Evolutionary conservation across 192 early-diverging fungal species (phyloP), one percentile per base, ranked within the genome.

Genomic region (Backusella circina): DNA sequence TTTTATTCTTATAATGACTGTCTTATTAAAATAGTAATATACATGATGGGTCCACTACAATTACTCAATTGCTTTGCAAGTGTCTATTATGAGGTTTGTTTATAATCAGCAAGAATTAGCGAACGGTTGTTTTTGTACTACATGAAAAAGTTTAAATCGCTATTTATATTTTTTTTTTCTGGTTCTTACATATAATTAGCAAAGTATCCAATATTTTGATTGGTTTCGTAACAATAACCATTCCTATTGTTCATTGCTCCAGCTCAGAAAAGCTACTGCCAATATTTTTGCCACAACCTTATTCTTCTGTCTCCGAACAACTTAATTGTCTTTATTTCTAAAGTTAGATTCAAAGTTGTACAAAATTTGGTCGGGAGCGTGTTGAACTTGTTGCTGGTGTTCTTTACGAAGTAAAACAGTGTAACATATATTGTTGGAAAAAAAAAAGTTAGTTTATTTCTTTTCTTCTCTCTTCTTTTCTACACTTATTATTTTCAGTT

Each of bases 341-440:
- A 61, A 61, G 54, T 28, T 61, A 61, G 54, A 23, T 26, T 8
- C 23, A 9, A 12, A 61, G 83, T 10, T 81, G 83, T 18, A 97
- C 96, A 16, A 97, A 0, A 83, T 97, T 31, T 88, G 88, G 83
- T 94, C 93, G 26, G 95, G 93, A 2, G 71, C 90, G 31, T 89
- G 92, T 23, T 95, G 93, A 72, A 68, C 93, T 32, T 71, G 93
- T 92, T 5, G 90, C 93, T 50, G 86, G 86, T 67, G 87, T 93
- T 70, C 68, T 70, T 13, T 41, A 47, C 68, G 23, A 44, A 70
- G 39, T 26, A 47, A 70, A 70, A 37, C 26, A 44, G 68, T 70
- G 68, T 70, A 70, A 70, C 68, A 26, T 28, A 9, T 23, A 12
- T 28, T 38, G 38, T 47, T 44, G 35, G 13, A 70, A 44, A 26